A percentile compares a stretch with the other conserved stretches of the same genome.
These are phyloP conservation scores for Phytophthora lateralis DNA, from an alignment of 352 stramenopile genomes.

Conservation along the genomic window DNA sequence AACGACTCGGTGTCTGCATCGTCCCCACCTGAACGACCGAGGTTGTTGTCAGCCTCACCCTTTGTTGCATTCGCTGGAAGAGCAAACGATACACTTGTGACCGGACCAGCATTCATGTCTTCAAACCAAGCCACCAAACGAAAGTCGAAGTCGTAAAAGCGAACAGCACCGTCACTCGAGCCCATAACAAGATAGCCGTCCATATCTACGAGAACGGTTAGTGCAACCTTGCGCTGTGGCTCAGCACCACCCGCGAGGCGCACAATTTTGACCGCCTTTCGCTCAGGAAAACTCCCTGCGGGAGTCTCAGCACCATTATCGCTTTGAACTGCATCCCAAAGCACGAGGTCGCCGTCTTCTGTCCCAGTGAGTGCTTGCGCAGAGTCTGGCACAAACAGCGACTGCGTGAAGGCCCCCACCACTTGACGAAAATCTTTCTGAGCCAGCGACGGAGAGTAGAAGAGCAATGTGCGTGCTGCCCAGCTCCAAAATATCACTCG, in stretches of 20 bases:
- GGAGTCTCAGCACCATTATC: slow-evolving; percentile 30
- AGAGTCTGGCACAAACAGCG: slow-evolving; percentile 87
- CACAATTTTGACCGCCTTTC: slow-evolving; percentile 87
- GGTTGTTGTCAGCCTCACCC: slow-evolving; percentile 30
- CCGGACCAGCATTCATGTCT: slow-evolving; percentile 89
- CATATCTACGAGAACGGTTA: slow-evolving; percentile 76
- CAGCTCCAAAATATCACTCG: slow-evolving; percentile 92
- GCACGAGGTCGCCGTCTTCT: slow-evolving; percentile 84
- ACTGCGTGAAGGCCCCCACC: slow-evolving; percentile 86
- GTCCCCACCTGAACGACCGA: slow-evolving; percentile 5
- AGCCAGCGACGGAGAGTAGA: slow-evolving; percentile 85
- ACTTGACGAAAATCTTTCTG: slow-evolving; percentile 83
- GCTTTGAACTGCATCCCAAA: slow-evolving; percentile 78
- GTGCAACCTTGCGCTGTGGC: slow-evolving; percentile 52
- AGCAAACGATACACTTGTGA: slow-evolving; percentile 91
- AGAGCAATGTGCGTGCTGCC: slow-evolving; percentile 77
- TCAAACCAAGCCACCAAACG: slow-evolving; percentile 94
- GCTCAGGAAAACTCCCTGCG: slow-evolving; percentile 53
- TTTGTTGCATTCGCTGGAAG: slow-evolving; percentile 23
- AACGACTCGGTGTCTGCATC: slow-evolving; percentile 57
- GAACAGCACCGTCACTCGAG: slow-evolving; percentile 88
- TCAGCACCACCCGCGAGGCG: slow-evolving; percentile 60
- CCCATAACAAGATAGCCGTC: slow-evolving; percentile 91
- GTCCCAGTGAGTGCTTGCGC: slow-evolving; percentile 88
- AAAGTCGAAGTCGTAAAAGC: slow-evolving; percentile 95